Conservation (phyloP, 352 stramenopile genomes). For the Globisporangium megalacanthum region DNA sequence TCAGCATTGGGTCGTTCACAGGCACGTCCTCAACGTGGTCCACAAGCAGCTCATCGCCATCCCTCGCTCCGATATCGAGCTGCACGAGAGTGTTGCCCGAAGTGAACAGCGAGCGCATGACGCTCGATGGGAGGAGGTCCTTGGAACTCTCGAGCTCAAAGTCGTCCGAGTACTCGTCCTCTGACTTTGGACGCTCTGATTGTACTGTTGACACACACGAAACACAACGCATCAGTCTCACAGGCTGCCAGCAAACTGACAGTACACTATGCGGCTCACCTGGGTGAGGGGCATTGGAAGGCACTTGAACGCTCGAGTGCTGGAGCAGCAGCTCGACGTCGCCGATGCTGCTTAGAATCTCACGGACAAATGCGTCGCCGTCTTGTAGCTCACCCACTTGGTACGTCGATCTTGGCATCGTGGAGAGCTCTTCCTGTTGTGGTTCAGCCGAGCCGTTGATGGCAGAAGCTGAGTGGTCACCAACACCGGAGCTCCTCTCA, state of each 20-base stretch:
- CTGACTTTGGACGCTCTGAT: neutral
- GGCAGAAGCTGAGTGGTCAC: no score
- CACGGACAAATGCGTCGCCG: conserved; percentile 41
- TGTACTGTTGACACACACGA: no score
- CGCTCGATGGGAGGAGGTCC: neutral
- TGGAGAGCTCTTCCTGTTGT: neutral
- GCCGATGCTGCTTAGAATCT: conserved; percentile 56
- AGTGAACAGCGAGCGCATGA: conserved; percentile 11
- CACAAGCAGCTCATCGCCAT: neutral
- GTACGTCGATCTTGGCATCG: neutral
- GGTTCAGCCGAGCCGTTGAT: no score
- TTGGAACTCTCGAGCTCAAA: conserved; percentile 7
- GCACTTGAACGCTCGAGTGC: conserved; percentile 18
- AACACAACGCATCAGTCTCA: no score
- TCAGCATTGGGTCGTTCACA: conserved; percentile 46
- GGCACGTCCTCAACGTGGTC: conserved; percentile 16
- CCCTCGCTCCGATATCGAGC: neutral
- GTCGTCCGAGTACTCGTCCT: conserved; percentile 14
- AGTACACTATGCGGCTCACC: neutral
- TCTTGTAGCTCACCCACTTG: conserved; percentile 13
- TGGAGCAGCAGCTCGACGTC: conserved; percentile 53
- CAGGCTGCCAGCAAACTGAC: no score
- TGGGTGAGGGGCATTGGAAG: neutral
- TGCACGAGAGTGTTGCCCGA: neutral
- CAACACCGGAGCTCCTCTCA: no score